Conservation (phyloP, 371 early-diverging fungal genomes). For the Dichotomocladium elegans region DNA sequence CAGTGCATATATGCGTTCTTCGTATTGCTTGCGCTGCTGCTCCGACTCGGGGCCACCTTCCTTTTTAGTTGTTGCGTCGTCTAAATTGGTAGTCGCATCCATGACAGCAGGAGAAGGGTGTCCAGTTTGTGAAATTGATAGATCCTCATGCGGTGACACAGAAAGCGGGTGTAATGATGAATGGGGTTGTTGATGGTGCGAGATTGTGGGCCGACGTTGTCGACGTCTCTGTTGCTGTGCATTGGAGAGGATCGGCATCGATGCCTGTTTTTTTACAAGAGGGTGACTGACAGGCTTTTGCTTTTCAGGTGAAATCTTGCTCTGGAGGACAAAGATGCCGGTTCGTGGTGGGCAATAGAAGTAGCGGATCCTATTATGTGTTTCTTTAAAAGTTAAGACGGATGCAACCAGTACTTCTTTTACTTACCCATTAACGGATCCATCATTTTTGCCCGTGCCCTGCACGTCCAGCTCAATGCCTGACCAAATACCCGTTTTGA, state of each 20-base stretch:
- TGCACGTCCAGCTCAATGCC: conserved; percentile 66
- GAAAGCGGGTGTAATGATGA: background rate
- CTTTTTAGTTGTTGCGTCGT: conserved; percentile 1
- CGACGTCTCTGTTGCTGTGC: background rate
- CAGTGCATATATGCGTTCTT: conserved; percentile 14
- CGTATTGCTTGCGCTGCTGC: conserved; percentile 17
- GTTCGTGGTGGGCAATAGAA: conserved; percentile 18
- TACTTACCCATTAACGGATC: conserved; percentile 60
- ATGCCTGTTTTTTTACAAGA: background rate
- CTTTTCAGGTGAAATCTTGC: background rate
- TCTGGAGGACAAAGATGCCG: conserved; percentile 21
- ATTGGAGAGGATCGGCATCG: background rate
- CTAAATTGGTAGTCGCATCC: too few species aligned
- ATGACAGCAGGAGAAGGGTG: conserved; percentile 1
- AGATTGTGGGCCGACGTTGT: background rate
- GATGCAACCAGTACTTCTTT: too few species aligned
- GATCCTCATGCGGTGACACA: conserved; percentile 46
- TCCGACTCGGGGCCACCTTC: conserved; percentile 20
- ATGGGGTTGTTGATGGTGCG: too few species aligned
- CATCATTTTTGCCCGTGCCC: conserved; percentile 75
- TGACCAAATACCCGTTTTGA: conserved; percentile 74
- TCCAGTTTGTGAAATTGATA: background rate
- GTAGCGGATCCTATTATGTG: conserved; percentile 13
- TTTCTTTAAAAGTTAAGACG: background rate
- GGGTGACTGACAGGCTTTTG: background rate